Evolutionary conservation across 495 filamentous ascomycete species (phyloP).

Genomic region (Letharia lupina): DNA sequence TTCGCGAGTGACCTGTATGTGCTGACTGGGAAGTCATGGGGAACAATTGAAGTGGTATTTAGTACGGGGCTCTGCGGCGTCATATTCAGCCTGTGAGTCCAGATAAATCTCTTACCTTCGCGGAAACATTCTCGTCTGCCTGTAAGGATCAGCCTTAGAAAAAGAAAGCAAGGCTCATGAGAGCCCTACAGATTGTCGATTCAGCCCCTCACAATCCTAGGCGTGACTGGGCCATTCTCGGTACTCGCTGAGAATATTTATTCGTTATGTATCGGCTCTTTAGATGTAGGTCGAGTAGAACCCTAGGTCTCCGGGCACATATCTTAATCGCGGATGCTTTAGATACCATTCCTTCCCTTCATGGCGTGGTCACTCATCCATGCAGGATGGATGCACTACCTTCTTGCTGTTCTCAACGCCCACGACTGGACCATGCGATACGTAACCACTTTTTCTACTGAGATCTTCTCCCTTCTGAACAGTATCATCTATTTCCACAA

Average conservation of each 20-base stretch:
- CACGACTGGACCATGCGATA: conserved; percentile 75
- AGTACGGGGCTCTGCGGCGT: conserved; percentile 61
- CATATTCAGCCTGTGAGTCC: conserved; percentile 53
- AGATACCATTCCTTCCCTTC: conserved; percentile 61
- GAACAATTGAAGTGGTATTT: conserved; percentile 63
- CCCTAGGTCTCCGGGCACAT: too few species aligned
- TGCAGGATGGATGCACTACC: conserved; percentile 60
- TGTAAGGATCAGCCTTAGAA: background rate
- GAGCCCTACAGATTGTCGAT: conserved; percentile 40
- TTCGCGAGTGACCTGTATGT: conserved; percentile 64
- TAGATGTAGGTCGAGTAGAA: conserved; percentile 38
- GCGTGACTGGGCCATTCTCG: conserved; percentile 67
- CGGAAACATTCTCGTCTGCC: background rate
- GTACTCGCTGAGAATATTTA: conserved; percentile 66
- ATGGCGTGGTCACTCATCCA: conserved; percentile 72
- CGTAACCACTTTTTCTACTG: conserved; percentile 62
- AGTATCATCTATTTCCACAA: conserved; percentile 72
- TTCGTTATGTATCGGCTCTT: conserved; percentile 46
- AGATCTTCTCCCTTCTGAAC: conserved; percentile 64
- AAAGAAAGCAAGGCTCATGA: background rate
- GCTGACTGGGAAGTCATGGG: conserved; percentile 58
- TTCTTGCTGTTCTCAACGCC: conserved; percentile 63
- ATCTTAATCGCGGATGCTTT: background rate
- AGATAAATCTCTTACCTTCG: background rate
- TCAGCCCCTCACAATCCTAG: conserved; percentile 64